These are phyloP conservation scores for Xerophyta viscosa DNA, from an alignment of 106 monocot species.

Conservation along the genomic window DNA sequence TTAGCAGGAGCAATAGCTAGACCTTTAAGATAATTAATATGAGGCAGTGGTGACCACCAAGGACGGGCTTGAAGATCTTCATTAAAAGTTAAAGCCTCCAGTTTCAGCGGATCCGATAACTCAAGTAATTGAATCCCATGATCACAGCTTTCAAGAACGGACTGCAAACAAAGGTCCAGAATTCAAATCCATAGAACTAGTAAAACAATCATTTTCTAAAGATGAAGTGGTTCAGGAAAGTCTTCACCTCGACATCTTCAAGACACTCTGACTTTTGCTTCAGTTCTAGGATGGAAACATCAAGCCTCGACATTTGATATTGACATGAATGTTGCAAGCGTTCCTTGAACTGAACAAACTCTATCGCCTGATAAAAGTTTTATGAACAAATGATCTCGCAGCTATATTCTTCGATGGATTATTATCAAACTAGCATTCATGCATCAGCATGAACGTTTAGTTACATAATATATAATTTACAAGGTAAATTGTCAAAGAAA, in stretches of 20 bases:
- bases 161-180: constrained; percentile 24
- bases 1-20: background rate
- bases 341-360: constrained; percentile 90
- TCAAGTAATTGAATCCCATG: constrained; percentile 48
- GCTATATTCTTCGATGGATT: no score
- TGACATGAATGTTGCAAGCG: constrained; percentile 67
- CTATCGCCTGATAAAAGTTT: constrained; percentile 48
- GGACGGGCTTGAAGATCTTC: constrained; percentile 77
- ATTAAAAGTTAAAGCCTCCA: constrained; percentile 67
- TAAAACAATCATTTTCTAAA: no score
- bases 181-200: no score
- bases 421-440: no score
- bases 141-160: constrained; percentile 37
- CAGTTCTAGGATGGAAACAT: constrained; percentile 50
- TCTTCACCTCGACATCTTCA: constrained; percentile 66
- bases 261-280: constrained; percentile 62
- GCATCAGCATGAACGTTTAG: no score
- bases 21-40: constrained; percentile 68
- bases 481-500: no score
- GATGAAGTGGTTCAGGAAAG: no score
- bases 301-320: constrained; percentile 53
- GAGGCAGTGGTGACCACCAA: constrained; percentile 81
- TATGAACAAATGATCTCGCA: no score
- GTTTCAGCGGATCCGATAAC: constrained; percentile 38
- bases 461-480: no score